Evolutionary conservation across 2,329 filamentous ascomycete species (phyloP), one percentile per base, ranked within the genome.

Genomic region (Chaetomiaceae sp.): DNA sequence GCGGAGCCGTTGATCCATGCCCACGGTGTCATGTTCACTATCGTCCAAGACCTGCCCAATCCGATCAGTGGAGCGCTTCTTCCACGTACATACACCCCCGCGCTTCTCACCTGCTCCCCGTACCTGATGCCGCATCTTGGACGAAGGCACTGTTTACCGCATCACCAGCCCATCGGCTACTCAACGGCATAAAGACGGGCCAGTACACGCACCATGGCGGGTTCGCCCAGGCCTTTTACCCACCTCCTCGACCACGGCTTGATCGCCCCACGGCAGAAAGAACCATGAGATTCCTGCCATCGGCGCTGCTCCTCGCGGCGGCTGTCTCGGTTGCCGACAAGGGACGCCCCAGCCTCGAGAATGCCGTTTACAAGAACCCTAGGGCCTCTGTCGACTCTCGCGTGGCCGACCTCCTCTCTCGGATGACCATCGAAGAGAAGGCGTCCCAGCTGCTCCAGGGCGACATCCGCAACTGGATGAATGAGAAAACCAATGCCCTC

Each of bases 371-470:
- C 75, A 87, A 85, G 65, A 74, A 89, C 64, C 71, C 84, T 5
- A 74, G 73, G 51, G 80, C 82, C 5, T 71, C 80, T 7, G 73
- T 89, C 13, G 81, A 87, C 47, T 79, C 78, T 45, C 76, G 87
- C 54, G 79, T 90, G 10, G 67, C 78, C 9, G 86, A 90, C 65
- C 75, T 90, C 5, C 69, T 90, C 48, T 78, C 79, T 11, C 79
- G 83, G 21, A 90, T 90, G 87, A 88, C 84, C 0, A 78, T 88
- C 50, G 76, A 86, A 62, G 87, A 90, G 55, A 90, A 90, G 71
- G 79, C 81, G 40, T 77, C 84, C 1, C 87, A 90, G 65, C 72
- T 86, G 60, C 75, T 85, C 25, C 83, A 86, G 64, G 82, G 86
- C 43, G 87, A 90, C 63, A 76, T 90, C 55, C 76, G 78, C 5